These are phyloP conservation scores for Penicillium canariense DNA, from an alignment of 495 filamentous ascomycete genomes.

Conservation along the genomic window DNA sequence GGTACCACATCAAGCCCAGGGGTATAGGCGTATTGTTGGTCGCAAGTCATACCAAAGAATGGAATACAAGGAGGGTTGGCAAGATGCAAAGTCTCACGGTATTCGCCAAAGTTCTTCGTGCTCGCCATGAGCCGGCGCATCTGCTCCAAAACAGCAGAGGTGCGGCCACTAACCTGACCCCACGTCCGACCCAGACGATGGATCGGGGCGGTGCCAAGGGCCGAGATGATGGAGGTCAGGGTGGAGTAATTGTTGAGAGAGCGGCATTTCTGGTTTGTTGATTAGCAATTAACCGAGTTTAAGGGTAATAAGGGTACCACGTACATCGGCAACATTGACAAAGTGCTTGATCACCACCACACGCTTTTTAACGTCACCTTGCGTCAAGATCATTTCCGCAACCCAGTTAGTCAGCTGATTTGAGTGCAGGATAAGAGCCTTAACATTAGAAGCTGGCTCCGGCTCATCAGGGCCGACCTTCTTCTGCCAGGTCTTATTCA, in stretches of 20 bases:
- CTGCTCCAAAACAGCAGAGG: conserved; percentile 72
- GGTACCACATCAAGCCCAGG: background rate
- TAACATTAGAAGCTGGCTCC: conserved; percentile 91
- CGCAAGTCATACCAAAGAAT: conserved; percentile 76
- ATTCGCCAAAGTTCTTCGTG: conserved; percentile 97
- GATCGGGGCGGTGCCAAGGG: conserved; percentile 88
- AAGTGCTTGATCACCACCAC: conserved; percentile 99
- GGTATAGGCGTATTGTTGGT: background rate
- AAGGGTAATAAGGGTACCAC: background rate
- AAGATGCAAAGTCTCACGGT: conserved; percentile 85
- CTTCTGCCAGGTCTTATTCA: conserved; percentile 99
- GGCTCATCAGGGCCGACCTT: conserved; percentile 78
- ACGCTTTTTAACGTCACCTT: conserved; percentile 89
- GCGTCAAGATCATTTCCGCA: conserved; percentile 97
- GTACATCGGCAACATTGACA: conserved; percentile 88
- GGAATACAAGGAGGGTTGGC: conserved; percentile 97
- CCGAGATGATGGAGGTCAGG: conserved; percentile 96
- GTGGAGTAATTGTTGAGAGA: conserved; percentile 94
- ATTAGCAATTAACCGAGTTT: conserved; percentile 5
- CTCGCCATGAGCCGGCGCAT: conserved; percentile 96
- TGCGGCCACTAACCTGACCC: conserved; percentile 84
- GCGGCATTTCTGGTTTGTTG: conserved; percentile 75
- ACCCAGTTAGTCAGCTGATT: conserved; percentile 99
- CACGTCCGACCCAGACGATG: conserved; percentile 93
- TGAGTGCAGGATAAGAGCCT: conserved; percentile 92